These are phyloP conservation scores for Ogataea siamensis DNA, from an alignment of 805 yeast genomes.

Conservation along the genomic window DNA sequence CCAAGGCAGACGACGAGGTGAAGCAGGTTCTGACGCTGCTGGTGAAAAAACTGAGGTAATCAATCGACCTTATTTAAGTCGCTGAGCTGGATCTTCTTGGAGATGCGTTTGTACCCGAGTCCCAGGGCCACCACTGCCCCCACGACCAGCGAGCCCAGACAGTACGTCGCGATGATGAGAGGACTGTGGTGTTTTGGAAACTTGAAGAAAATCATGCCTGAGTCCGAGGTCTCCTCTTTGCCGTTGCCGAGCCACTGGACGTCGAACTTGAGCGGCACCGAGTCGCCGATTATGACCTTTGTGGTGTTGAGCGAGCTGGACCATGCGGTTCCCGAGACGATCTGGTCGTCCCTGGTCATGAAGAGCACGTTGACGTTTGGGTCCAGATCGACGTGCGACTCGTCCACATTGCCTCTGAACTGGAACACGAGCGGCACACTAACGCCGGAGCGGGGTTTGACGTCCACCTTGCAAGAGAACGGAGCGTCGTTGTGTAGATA, in stretches of 20 bases:
- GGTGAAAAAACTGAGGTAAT: slow-evolving; percentile 25
- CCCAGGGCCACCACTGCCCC: slow-evolving; percentile 27
- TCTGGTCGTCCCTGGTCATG: slow-evolving; percentile 33
- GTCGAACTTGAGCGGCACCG: slow-evolving; percentile 53
- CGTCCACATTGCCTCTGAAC: slow-evolving; percentile 64
- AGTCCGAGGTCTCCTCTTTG: slow-evolving; percentile 6
- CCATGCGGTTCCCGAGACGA: slow-evolving; percentile 57
- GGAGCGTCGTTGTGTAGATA: slow-evolving; percentile 79
- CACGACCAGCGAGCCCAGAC: slow-evolving; percentile 16
- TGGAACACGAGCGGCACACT: slow-evolving; percentile 59
- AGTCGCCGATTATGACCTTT: slow-evolving; percentile 64
- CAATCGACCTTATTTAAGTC: slow-evolving; percentile 29
- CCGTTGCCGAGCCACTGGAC: slow-evolving; percentile 48
- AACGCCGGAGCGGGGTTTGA: slow-evolving; percentile 43
- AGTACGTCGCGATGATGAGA: slow-evolving; percentile 11
- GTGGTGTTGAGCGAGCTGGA: slow-evolving; percentile 61
- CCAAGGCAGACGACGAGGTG: slow-evolving; percentile 20
- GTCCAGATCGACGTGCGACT: slow-evolving; percentile 68
- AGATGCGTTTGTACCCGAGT: slow-evolving; percentile 26
- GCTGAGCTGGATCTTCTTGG: slow-evolving; percentile 22
- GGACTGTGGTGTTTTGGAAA: slow-evolving; percentile 14
- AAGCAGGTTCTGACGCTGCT: slow-evolving; percentile 24
- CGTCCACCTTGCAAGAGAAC: slow-evolving; percentile 62
- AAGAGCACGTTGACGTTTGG: slow-evolving; percentile 52
- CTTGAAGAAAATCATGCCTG: slow-evolving; percentile 13